phyloP scores from a whole-genome alignment of 2,329 filamentous ascomycete species.

The Ophiostoma sp. region DNA sequence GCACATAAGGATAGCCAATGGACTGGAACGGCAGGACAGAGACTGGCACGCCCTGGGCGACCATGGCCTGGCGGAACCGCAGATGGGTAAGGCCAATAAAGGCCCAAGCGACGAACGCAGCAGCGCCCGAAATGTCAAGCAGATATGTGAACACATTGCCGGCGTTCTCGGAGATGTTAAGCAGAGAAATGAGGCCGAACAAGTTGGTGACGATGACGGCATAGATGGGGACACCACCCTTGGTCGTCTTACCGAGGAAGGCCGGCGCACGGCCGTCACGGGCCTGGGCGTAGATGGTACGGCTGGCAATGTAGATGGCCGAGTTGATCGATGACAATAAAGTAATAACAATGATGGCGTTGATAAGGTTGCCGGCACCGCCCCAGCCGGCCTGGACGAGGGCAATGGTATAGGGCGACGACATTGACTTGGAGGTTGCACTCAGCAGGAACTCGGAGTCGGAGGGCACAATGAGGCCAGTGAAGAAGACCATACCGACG shows the following conservation, averaged over 20 bases:
- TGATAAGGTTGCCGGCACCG: conserved; percentile 65
- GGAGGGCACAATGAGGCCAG: conserved; percentile 32
- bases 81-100: conserved; percentile 61
- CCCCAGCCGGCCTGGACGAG: conserved; percentile 60
- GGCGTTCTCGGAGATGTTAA: conserved; percentile 35
- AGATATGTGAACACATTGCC: conserved; percentile 64
- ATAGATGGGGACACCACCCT: conserved; percentile 51
- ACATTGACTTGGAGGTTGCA: conserved; percentile 33
- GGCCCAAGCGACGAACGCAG: conserved; percentile 65
- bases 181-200: conserved; percentile 54
- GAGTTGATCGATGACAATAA: conserved; percentile 66
- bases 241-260: conserved; percentile 49
- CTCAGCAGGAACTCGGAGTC: conserved; percentile 32
- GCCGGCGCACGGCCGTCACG: conserved; percentile 53
- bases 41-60: conserved; percentile 56
- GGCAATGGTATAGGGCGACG: conserved; percentile 61
- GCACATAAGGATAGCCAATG: conserved; percentile 57
- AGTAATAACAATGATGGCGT: conserved; percentile 67
- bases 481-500: conserved; percentile 31
- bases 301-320: conserved; percentile 53
- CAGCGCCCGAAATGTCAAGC: conserved; percentile 62
- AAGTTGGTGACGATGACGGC: conserved; percentile 55
- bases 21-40: conserved; percentile 55
- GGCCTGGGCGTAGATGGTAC: conserved; percentile 54
- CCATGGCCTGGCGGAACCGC: conserved; percentile 61